Conservation (phyloP, 257 asterid species). For the Mitragyna speciosa region DNA sequence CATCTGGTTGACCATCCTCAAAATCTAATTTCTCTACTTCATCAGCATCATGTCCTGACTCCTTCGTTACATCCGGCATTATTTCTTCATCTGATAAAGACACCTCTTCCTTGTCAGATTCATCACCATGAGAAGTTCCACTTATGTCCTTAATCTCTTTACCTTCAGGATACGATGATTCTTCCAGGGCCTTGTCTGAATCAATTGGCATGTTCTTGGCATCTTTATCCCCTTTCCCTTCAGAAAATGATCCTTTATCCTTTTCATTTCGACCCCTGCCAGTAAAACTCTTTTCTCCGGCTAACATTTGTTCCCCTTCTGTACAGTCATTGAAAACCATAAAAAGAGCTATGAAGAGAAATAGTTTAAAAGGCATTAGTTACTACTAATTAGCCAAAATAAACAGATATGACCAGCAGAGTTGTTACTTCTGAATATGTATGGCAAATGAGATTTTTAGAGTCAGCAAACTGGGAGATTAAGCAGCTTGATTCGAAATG, state of each 20-base stretch:
- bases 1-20: constrained; percentile 25
- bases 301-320: constrained; percentile 31
- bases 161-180: constrained; percentile 49
- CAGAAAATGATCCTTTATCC: constrained; percentile 29
- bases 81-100: constrained; percentile 55
- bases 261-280: constrained; percentile 45
- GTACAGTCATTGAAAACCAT: constrained; percentile 2
- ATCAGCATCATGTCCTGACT: constrained; percentile 39
- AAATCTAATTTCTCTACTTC: constrained; percentile 34
- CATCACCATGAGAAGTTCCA: constrained; percentile 37
- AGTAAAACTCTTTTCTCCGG: constrained; percentile 28
- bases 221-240: constrained; percentile 40
- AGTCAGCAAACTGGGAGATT: neutral
- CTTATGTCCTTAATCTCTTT: constrained; percentile 41
- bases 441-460: neutral
- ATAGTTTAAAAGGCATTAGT: neutral
- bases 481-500: neutral
- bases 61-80: constrained; percentile 35
- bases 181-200: constrained; percentile 49
- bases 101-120: constrained; percentile 47
- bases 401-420: neutral
- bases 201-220: constrained; percentile 42
- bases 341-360: neutral
- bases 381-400: neutral
- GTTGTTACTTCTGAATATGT: neutral